Conservation (phyloP, 1,284 basidiomycete genomes). For the Ceratobasidium sp. region DNA sequence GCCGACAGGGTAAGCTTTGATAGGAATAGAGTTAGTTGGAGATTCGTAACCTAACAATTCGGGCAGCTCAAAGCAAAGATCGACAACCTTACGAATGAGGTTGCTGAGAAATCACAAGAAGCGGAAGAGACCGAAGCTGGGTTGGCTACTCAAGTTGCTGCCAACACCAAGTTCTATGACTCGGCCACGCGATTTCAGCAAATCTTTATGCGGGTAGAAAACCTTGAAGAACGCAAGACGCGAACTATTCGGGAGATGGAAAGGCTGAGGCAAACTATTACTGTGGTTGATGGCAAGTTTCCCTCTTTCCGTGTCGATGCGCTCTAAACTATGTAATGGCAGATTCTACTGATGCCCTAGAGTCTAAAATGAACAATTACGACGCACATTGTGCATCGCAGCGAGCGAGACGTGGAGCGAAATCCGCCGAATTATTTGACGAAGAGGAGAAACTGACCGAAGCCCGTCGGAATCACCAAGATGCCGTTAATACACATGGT, state of each 20-base stretch:
- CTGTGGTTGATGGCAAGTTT: slow-evolving; percentile 70
- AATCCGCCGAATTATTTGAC: slow-evolving; percentile 25
- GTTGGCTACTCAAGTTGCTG: slow-evolving; percentile 69
- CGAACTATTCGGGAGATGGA: slow-evolving; percentile 60
- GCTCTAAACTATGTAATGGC: slow-evolving; percentile 22
- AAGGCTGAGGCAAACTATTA: slow-evolving; percentile 71
- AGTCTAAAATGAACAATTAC: slow-evolving; percentile 72
- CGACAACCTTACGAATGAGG: slow-evolving; percentile 64
- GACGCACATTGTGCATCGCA: slow-evolving; percentile 66
- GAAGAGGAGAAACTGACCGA: slow-evolving; percentile 65
- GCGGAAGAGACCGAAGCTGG: slow-evolving; percentile 73
- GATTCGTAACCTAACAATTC: not conserved
- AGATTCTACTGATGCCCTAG: slow-evolving; percentile 83
- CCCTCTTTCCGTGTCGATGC: slow-evolving; percentile 5
- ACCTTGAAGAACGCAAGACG: slow-evolving; percentile 67
- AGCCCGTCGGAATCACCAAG: slow-evolving; percentile 62
- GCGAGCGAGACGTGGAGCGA: slow-evolving; percentile 53
- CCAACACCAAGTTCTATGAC: slow-evolving; percentile 85
- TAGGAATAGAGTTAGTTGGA: not conserved
- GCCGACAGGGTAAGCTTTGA: slow-evolving; percentile 71
- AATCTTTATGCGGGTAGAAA: slow-evolving; percentile 76
- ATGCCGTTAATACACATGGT: slow-evolving; percentile 65
- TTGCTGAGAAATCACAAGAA: slow-evolving; percentile 75
- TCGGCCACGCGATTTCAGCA: slow-evolving; percentile 85
- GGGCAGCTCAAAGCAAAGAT: slow-evolving; percentile 70